A percentile compares a stretch with the other conserved stretches of the same genome.
Conservation (phyloP, 257 asterid species). For the Forsythia viridissima region DNA sequence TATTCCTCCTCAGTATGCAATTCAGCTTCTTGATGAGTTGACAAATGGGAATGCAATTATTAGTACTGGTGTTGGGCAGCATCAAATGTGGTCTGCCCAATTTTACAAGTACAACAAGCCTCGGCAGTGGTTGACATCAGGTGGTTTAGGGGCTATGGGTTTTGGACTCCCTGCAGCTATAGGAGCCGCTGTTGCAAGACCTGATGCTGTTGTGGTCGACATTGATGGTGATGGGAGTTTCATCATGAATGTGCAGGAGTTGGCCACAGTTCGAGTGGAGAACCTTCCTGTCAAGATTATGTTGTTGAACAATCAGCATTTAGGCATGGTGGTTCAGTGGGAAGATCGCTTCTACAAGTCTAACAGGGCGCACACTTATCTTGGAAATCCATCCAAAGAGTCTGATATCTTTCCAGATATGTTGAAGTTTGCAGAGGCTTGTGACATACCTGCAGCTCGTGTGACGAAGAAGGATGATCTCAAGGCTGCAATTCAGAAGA, state of each 20-base stretch:
- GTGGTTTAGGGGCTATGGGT: conserved; percentile 24
- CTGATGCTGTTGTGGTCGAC: conserved; percentile 26
- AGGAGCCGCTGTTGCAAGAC: conserved; percentile 31
- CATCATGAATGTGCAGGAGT: conserved; percentile 30
- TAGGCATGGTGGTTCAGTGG: conserved; percentile 33
- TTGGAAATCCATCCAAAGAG: conserved; percentile 22
- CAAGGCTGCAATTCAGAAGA: conserved; percentile 21
- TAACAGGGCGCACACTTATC: conserved; percentile 24
- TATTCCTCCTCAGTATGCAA: conserved; percentile 24
- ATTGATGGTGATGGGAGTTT: conserved; percentile 33
- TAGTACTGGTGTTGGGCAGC: conserved; percentile 29
- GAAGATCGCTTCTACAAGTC: conserved; percentile 26
- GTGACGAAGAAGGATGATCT: conserved; percentile 12
- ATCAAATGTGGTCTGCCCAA: conserved; percentile 30
- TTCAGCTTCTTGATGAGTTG: conserved; percentile 26
- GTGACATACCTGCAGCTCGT: conserved; percentile 25
- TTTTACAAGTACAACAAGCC: conserved; percentile 25
- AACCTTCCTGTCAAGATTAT: conserved; percentile 25
- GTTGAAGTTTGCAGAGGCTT: conserved; percentile 36
- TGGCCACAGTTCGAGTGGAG: conserved; percentile 25
- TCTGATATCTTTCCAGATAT: conserved; percentile 25
- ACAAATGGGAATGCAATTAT: conserved; percentile 29
- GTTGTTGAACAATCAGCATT: conserved; percentile 31
- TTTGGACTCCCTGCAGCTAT: conserved; percentile 28
- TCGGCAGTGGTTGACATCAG: conserved; percentile 18